Evolutionary conservation across 1,284 basidiomycete species (phyloP), one percentile per base, ranked within the genome.

Genomic region (Sparassis latifolia): DNA sequence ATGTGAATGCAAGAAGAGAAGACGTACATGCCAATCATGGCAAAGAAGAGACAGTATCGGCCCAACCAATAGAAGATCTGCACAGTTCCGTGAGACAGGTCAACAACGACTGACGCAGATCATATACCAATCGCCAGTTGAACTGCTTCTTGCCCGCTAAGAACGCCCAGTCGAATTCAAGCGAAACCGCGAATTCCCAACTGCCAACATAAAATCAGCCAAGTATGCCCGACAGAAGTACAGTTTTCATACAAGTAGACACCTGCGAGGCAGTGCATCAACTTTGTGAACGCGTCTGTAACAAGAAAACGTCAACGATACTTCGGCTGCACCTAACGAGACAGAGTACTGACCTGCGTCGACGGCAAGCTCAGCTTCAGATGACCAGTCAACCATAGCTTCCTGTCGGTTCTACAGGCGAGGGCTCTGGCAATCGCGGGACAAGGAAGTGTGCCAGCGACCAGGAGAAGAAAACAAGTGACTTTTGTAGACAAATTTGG

Each of bases 1-100:
- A 42, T 37, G 31, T 37, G 10, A 29, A 32, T 38, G 32, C 27
- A 43, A 7, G 33, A 32, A 30, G 31, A 45, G 29, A 2, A 3
- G 20, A 56, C 64, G 52, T 42, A 66, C 86, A 89, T 86, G 62
- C 86, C 86, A 44, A 86, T 75, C 57, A 88, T 69, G 4, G 85
- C 79, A 57, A 84, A 74, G 6, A 89, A 66, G 38, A 89, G 66
- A 54, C 75, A 77, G 62, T 89, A 89, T 50, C 86, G 78, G 55
- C 84, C 84, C 44, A 80, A 65, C 64, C 89, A 87, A 65, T 89
- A 89, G 65, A 88, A 86, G 42, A 76, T 69, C 87, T 88, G 54
- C 10, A 54, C 42, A 27, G 12, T 7, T 6, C 12, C 35, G 12
- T 37, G 7, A 37, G 35, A 7, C 35, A 12, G 7, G 12, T 37